Base-by-base conservation (phyloP, 192 early-diverging fungal species). In the Thamnidium elegans region DNA sequence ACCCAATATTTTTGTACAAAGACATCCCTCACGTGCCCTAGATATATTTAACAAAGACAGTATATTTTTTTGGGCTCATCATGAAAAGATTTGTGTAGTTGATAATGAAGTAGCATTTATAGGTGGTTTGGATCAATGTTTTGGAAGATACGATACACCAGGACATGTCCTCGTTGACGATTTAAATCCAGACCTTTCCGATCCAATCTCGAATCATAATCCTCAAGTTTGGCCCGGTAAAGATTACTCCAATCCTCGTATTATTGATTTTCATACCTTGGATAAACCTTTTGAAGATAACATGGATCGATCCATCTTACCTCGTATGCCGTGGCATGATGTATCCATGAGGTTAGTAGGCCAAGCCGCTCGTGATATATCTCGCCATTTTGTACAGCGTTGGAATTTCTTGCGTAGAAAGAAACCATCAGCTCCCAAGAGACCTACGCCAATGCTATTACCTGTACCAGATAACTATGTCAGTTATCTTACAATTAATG, bases 241-340 rank as follows among this genome's bases (percentile, higher is more conserved):
- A 73, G 92, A 94, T 73, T 94, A 89, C 71, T 86, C 85, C 60
- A 94, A 94, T 65, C 87, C 91, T 30, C 83, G 92, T 1, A 82
- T 92, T 67, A 79, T 85, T 62, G 92, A 94, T 73, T 88, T 88
- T 42, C 69, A 75, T 50, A 73, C 78, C n/a, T 64, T 88, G 2
- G 82, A 77, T 58, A 78, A 82, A 52, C 78, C 79, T 3, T 76
- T 75, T 31, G 58, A 81, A 50, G 78, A 80, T 30, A 55, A 70
- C 23, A 69, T 88, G 51, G 79, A 81, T 51, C 81, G 85, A 4
- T 44, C 64, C 30, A 68, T 66, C 21, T 65, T 75, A 19, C 80
- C 89, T 7, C 81, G 92, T 31, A 91, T 92, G 92, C 92, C 92
- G 15, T 94, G 92, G 92, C 92, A 94, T 67, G 92, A 94, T 62